Conservation (phyloP, 306 rosid species). For the Gastrolobium bilobum region DNA sequence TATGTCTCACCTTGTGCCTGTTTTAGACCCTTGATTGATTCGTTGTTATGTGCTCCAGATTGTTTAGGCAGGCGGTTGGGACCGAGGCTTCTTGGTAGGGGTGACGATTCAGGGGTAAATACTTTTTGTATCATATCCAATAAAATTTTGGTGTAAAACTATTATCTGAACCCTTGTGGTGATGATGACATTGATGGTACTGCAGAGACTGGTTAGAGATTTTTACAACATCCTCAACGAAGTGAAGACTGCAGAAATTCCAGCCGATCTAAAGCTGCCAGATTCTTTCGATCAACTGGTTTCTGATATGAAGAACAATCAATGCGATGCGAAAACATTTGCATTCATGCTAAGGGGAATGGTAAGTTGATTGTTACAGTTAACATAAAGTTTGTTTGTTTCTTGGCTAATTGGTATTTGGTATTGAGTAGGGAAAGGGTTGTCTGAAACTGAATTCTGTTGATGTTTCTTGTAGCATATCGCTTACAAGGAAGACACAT, state of each 20-base stretch:
- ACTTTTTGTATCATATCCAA: conserved; percentile 32
- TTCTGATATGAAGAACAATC: conserved; percentile 87
- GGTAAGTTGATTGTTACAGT: conserved; percentile 63
- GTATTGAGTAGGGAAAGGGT: conserved; percentile 32
- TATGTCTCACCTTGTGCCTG: conserved; percentile 15
- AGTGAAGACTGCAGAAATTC: conserved; percentile 85
- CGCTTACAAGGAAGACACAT: not conserved
- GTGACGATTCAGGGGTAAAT: conserved; percentile 95
- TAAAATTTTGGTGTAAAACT: conserved; percentile 21
- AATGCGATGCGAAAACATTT: conserved; percentile 86
- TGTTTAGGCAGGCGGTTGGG: conserved; percentile 99
- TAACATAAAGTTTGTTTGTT: conserved; percentile 10
- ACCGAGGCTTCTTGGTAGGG: conserved; percentile 95
- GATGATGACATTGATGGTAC: conserved; percentile 51
- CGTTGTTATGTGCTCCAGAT: conserved; percentile 68
- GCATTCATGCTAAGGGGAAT: conserved; percentile 87
- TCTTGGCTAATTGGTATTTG: conserved; percentile 44
- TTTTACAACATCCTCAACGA: conserved; percentile 87
- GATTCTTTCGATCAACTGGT: conserved; percentile 86
- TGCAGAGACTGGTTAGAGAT: conserved; percentile 89
- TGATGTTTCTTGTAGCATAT: conserved; percentile 17
- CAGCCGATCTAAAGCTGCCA: conserved; percentile 79
- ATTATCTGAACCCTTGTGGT: conserved; percentile 47
- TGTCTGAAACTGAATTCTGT: conserved; percentile 35
- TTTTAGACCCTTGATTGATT: conserved; percentile 45